Percentiles rank a stretch among this genome's conserved stretches.
Conservation (phyloP, 805 yeast genomes). For the Zygotorulaspora sp. region DNA sequence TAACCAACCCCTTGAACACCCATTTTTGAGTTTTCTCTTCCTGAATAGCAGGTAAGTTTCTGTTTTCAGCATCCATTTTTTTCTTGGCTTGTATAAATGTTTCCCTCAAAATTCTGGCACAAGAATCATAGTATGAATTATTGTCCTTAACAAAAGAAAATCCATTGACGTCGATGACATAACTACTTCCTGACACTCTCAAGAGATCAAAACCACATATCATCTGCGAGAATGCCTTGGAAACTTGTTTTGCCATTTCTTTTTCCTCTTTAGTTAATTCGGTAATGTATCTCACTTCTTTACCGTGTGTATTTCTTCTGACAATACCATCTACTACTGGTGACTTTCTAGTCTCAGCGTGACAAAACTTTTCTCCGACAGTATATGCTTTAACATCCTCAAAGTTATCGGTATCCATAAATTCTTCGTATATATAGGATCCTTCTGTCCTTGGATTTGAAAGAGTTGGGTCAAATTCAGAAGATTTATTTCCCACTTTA, state of each 20-base stretch:
- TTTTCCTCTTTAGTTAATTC: constrained; percentile 70
- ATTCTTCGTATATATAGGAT: constrained; percentile 85
- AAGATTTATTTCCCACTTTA: constrained; percentile 93
- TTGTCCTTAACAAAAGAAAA: constrained; percentile 96
- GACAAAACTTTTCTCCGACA: constrained; percentile 86
- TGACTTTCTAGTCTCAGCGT: constrained; percentile 96
- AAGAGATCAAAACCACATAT: constrained; percentile 95
- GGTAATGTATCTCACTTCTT: constrained; percentile 89
- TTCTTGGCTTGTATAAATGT: constrained; percentile 63
- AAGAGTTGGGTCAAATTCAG: constrained; percentile 87
- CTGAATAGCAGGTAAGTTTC: constrained; percentile 34
- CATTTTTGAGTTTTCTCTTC: constrained; percentile 69
- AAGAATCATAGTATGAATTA: constrained; percentile 73
- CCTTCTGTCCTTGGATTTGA: constrained; percentile 79
- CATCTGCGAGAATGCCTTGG: constrained; percentile 77
- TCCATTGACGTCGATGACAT: constrained; percentile 96
- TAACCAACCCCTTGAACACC: constrained; percentile 91
- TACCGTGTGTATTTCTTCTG: constrained; percentile 94
- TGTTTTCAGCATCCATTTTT: constrained; percentile 40
- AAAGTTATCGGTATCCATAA: constrained; percentile 96
- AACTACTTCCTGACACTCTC: constrained; percentile 82
- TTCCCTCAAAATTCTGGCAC: constrained; percentile 71
- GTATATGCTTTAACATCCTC: constrained; percentile 99
- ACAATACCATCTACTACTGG: constrained; percentile 99
- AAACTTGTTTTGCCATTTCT: constrained; percentile 72